A percentile compares a stretch with the other conserved stretches of the same genome.
Evolutionary conservation across 129 eudicot species (phyloP).

Genomic region (Artemisia tridentata): DNA sequence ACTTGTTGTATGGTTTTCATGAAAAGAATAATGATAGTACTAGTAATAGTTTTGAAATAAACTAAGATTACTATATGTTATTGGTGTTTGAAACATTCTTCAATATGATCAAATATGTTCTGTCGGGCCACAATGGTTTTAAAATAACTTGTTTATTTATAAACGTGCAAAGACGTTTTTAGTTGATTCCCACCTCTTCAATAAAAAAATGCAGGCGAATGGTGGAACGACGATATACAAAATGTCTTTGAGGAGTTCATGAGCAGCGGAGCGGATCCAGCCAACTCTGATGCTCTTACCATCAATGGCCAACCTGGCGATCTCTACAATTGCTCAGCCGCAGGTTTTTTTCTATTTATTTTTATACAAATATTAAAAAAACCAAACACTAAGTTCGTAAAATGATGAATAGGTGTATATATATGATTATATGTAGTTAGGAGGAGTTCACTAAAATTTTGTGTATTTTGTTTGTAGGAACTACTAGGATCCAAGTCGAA

Average conservation of each 20-base stretch:
- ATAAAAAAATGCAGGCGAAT: constrained; percentile 38
- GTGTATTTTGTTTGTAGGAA: too few relatives aligned
- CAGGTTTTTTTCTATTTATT: constrained; percentile 27
- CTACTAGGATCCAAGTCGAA: constrained; percentile 17
- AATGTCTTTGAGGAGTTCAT: constrained; percentile 34
- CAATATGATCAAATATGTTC: neutral
- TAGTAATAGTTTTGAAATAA: too few relatives aligned
- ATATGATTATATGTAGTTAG: too few relatives aligned
- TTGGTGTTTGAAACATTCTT: too few relatives aligned
- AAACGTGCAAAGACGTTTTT: constrained; percentile 26
- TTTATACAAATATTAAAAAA: neutral
- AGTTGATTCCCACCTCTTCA: neutral
- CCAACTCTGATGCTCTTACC: constrained; percentile 48
- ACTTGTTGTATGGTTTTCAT: too few relatives aligned
- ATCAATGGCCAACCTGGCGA: constrained; percentile 70
- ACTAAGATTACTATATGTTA: too few relatives aligned
- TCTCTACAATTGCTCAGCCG: constrained; percentile 40
- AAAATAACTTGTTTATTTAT: neutral
- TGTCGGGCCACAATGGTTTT: neutral
- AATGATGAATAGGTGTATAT: too few relatives aligned
- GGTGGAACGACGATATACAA: constrained; percentile 54
- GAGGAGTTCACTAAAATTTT: too few relatives aligned
- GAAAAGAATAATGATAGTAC: too few relatives aligned
- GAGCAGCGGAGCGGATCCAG: constrained; percentile 42
- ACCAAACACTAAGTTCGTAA: neutral